Base-by-base conservation (phyloP, 768 basidiomycete species). In the Boletus fagicola region DNA sequence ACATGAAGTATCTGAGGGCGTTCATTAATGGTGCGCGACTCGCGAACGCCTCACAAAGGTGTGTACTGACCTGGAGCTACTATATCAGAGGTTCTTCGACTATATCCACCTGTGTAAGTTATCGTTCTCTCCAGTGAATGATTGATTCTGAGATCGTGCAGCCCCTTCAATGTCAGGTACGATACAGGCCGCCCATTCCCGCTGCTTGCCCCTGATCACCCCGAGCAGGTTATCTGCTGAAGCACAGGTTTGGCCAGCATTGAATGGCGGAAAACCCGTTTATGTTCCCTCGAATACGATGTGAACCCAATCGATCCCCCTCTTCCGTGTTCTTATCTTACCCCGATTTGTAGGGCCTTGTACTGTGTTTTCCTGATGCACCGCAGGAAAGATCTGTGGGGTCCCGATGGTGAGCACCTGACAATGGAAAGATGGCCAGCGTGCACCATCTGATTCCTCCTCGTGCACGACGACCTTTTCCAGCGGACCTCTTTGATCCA, bases 1-100 rank as follows among this genome's bases (percentile, higher is more conserved):
- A 82, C 5, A 83, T 87, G 82, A 85, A 82, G 65, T 87, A 80
- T 59, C 68, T 87, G 15, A 74, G 83, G 26, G 86, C 86, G 1
- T 82, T 87, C 24, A 79, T 87, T 49, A 86, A 87, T 59, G 85
- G 85, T 84, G 22, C 13, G 72, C 49, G 4, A 44, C 10, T 39
- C 44, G 10, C 22, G 31, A 42, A 33, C 15, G 15, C 43, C 28
- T 18, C n/a, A n/a, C 36, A 3, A 15, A 10, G 4, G 30, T 31
- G 9, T 45, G 11, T 13, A 43, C 52, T 51, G 10, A 70, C 52
- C 30, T 30, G 4, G 36, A 40, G 8, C 16, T 1, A 8, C 30
- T 35, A 10, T 40, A 20, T 46, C 51, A 75, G 71, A 74, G 59
- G 70, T 68, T 26, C 67, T 74, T 18, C 62, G 74, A 13, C 53